Conservation (phyloP, 768 basidiomycete species). For the Coprinellus micaceus region DNA sequence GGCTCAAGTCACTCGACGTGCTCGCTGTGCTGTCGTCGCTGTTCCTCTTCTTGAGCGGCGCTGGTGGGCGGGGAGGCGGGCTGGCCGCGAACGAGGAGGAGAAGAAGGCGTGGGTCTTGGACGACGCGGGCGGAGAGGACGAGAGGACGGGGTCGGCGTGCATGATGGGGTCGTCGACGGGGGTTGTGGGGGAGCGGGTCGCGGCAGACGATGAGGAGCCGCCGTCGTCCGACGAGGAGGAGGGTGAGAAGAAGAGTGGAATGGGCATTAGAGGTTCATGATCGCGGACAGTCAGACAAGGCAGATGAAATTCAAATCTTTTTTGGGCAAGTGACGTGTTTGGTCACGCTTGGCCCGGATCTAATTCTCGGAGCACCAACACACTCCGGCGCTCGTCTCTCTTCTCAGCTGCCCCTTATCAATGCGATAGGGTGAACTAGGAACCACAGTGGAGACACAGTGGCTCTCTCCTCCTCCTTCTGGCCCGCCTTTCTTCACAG, state of each 20-base stretch:
- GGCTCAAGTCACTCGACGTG: conserved; percentile 17
- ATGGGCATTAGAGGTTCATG: not conserved
- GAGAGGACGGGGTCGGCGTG: conserved; percentile 18
- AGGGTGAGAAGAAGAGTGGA: not conserved
- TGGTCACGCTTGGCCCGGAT: conserved; percentile 8
- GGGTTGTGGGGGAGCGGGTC: conserved; percentile 29
- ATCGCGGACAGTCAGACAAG: not conserved
- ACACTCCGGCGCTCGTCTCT: not conserved
- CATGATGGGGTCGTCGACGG: conserved; percentile 30
- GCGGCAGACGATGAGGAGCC: conserved; percentile 18
- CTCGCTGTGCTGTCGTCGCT: conserved; percentile 8
- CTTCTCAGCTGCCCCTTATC: not conserved
- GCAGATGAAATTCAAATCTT: not conserved
- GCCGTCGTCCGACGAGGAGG: not conserved
- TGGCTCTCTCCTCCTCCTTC: not conserved
- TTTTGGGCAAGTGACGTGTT: conserved; percentile 3
- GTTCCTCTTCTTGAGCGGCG: conserved; percentile 14
- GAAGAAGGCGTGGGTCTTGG: conserved; percentile 50
- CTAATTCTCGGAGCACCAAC: not conserved
- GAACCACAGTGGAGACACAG: not conserved
- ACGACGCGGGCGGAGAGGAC: conserved; percentile 26
- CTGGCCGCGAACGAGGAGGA: conserved; percentile 40
- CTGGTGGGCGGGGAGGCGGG: conserved; percentile 29
- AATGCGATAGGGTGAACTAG: not conserved
- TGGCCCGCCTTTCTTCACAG: not conserved